These are phyloP conservation scores for Physaria fendleri DNA, from an alignment of 345 rosid species.

Conservation along the genomic window DNA sequence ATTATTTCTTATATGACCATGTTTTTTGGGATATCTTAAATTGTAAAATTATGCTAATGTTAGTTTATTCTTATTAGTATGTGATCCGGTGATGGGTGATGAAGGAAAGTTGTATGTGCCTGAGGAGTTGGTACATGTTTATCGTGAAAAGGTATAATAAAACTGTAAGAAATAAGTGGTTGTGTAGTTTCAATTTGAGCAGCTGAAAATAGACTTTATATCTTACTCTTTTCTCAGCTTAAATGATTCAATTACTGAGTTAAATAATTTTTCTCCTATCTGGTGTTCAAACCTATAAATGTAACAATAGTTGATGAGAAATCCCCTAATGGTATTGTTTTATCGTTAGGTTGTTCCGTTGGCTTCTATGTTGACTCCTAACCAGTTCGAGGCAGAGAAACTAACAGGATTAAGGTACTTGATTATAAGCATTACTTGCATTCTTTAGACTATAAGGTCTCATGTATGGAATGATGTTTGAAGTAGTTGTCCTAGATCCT, in stretches of 20 bases:
- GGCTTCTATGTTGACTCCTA: conserved; percentile 99
- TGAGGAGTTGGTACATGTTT: conserved; percentile 68
- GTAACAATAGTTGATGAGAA: background rate
- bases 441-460: background rate
- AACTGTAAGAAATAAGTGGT: background rate
- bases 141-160: conserved; percentile 72
- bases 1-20: background rate
- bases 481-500: background rate
- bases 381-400: conserved; percentile 96
- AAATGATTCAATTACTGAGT: background rate
- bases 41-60: background rate
- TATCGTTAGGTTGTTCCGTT: conserved; percentile 81
- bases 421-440: background rate
- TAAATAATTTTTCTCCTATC: background rate
- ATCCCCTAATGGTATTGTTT: background rate
- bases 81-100: conserved; percentile 99
- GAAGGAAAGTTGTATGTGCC: conserved; percentile 99
- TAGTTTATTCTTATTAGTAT: conserved; percentile 45
- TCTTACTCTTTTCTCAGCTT: background rate
- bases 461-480: background rate
- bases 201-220: background rate
- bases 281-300: background rate
- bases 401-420: conserved; percentile 79
- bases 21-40: background rate
- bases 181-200: background rate